Base-by-base conservation (phyloP, 371 early-diverging fungal species). In the Syncephalastrum contaminatum region DNA sequence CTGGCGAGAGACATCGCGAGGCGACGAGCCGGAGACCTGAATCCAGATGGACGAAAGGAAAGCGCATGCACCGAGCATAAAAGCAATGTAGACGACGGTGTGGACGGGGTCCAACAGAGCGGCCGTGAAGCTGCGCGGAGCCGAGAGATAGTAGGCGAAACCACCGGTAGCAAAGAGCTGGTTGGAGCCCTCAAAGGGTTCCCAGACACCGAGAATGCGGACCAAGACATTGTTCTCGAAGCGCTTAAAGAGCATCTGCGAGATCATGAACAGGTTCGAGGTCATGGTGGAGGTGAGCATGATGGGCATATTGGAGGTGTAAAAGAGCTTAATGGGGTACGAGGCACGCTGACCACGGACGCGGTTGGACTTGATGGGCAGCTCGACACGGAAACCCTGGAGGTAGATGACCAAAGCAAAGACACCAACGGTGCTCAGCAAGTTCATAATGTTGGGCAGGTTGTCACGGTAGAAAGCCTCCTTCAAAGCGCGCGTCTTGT, bases 221-320 rank as follows among this genome's bases (percentile, higher is more conserved):
- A 99, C 91, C 62, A 99, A 75, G 39, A 99, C 81, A 80, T 93
- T 96, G 43, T 93, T 88, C 4, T 98, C 98, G 85, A 95, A 99
- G 56, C 93, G 87, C 73, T 86, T 91, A 85, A 88, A 98, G 46
- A 99, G 85, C 72, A 97, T 84, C 82, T 97, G 98, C 18, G 99
- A 98, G 68, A 98, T 84, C 78, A 97, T 88, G 76, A 93, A 98
- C 60, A 97, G 80, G 72, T 98, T 93, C 66, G 97, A 93, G 45
- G 93, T 89, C 60, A 99, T 83, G 48, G 99, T 95, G 36, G 98
- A 96, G 80, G 99, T 99, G 55, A 99, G 87, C 94, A 99, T 98
- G 67, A 99, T 94, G 51, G 99, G 99, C 96, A 97, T 99, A 83
- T 96, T 99, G 67, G 99, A 97, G 45, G 99, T 98, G 84, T 99